Conservation (phyloP, 352 stramenopile genomes). For the Phytophthora agathidicida region DNA sequence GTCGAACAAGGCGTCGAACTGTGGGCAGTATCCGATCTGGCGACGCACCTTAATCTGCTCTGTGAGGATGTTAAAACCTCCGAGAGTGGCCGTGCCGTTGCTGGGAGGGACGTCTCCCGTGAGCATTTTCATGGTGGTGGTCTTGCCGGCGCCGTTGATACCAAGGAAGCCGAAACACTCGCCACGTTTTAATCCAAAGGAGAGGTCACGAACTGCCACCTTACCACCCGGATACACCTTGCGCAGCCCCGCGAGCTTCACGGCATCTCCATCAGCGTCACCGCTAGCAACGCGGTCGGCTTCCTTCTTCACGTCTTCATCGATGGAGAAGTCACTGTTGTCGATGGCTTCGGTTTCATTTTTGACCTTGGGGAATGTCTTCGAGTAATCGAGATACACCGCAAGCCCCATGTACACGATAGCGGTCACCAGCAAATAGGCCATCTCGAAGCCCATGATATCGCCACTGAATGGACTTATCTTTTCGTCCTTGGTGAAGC, state of each 20-base stretch:
- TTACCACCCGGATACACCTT: slow-evolving; percentile 88
- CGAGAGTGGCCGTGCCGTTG: slow-evolving; percentile 47
- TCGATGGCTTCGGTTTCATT: neutral
- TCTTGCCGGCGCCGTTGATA: slow-evolving; percentile 95
- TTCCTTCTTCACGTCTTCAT: slow-evolving; percentile 50
- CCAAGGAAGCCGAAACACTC: slow-evolving; percentile 95
- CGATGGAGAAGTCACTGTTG: slow-evolving; percentile 19
- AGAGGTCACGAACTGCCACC: slow-evolving; percentile 72
- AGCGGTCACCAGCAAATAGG: slow-evolving; percentile 43
- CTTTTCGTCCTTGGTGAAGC: slow-evolving; percentile 33
- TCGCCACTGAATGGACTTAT: slow-evolving; percentile 53
- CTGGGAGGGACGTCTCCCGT: slow-evolving; percentile 78
- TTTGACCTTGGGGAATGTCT: slow-evolving; percentile 61
- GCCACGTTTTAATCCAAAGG: slow-evolving; percentile 74
- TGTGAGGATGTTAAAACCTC: slow-evolving; percentile 32
- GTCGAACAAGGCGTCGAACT: slow-evolving; percentile 88
- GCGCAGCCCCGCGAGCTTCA: slow-evolving; percentile 55
- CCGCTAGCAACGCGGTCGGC: slow-evolving; percentile 37
- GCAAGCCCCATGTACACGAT: slow-evolving; percentile 46
- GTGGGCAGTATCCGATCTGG: slow-evolving; percentile 92
- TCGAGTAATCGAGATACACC: slow-evolving; percentile 56
- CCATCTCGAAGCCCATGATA: slow-evolving; percentile 56
- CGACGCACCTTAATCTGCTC: slow-evolving; percentile 69
- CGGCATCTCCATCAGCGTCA: slow-evolving; percentile 26
- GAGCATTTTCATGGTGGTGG: slow-evolving; percentile 94